phyloP scores from a whole-genome alignment of 2,329 filamentous ascomycete genomes.

The Alternaria sp. region DNA sequence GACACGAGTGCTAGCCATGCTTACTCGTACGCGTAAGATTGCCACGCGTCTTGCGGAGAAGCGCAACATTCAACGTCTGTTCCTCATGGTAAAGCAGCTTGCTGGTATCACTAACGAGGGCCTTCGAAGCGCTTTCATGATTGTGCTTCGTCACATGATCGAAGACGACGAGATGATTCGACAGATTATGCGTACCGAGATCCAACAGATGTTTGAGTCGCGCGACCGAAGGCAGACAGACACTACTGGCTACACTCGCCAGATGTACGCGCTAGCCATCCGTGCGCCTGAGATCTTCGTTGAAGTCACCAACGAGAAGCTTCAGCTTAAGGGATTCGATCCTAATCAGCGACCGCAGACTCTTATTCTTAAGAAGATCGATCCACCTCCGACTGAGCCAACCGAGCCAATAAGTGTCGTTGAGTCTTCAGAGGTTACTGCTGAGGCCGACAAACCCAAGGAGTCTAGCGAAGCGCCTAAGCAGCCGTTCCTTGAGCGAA shows the following conservation, averaged over 20 bases:
- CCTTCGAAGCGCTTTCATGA: constrained; percentile 77
- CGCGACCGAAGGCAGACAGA: constrained; percentile 63
- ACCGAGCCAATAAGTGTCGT: constrained; percentile 14
- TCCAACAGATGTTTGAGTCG: constrained; percentile 75
- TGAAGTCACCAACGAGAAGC: constrained; percentile 82
- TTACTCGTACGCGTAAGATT: constrained; percentile 79
- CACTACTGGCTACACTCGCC: constrained; percentile 73
- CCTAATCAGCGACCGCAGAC: constrained; percentile 59
- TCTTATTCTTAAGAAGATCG: constrained; percentile 60
- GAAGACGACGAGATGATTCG: constrained; percentile 92
- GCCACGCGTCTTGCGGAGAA: constrained; percentile 82
- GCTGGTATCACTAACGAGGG: constrained; percentile 78
- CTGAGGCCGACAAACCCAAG: constrained; percentile 45
- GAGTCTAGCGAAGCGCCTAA: constrained; percentile 40
- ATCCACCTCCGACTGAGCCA: constrained; percentile 32
- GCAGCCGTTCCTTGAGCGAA: constrained; percentile 63
- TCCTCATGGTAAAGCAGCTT: constrained; percentile 94
- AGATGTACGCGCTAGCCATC: constrained; percentile 78
- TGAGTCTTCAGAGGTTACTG: constrained; percentile 33
- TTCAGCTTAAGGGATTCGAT: constrained; percentile 73
- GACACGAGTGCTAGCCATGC: constrained; percentile 80
- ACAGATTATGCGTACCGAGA: constrained; percentile 90
- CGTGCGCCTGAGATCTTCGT: constrained; percentile 86
- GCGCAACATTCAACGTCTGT: constrained; percentile 85
- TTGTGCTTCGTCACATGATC: constrained; percentile 88